Percentiles rank a stretch among this genome's conserved stretches.
Evolutionary conservation across 768 basidiomycete species (phyloP).

Genomic region (Tephrocybe rancida): DNA sequence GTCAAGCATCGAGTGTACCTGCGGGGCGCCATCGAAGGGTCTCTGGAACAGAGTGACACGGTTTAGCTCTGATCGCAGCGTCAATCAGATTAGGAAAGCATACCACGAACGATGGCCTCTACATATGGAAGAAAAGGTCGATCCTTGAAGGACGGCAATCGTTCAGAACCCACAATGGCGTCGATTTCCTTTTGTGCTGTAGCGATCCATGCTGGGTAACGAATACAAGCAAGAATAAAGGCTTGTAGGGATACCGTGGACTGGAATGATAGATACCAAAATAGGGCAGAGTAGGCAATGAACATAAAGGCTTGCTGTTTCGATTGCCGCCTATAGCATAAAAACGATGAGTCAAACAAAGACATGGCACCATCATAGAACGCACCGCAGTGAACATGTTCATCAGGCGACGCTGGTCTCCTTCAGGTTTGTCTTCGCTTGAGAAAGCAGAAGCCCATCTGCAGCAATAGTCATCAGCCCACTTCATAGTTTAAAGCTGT

Average conservation of each 20-base stretch:
- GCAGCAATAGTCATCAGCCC: not conserved
- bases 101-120: conserved; percentile 27
- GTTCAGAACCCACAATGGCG: conserved; percentile 29
- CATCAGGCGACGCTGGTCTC: not conserved
- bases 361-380: not conserved
- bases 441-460: not conserved
- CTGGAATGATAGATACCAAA: conserved; percentile 10
- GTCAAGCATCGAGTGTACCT: not conserved
- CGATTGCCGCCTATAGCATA: not conserved
- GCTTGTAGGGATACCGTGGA: conserved; percentile 26
- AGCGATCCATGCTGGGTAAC: conserved; percentile 32
- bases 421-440: not conserved
- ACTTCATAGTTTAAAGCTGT: not conserved
- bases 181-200: conserved; percentile 44
- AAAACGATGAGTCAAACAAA: not conserved
- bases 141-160: conserved; percentile 36
- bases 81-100: not conserved
- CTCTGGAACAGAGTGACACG: not conserved
- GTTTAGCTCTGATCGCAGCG: not conserved
- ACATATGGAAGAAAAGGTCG: conserved; percentile 34
- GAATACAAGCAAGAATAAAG: conserved; percentile 39
- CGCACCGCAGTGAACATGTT: not conserved
- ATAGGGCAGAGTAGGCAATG: not conserved
- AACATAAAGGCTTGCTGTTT: not conserved
- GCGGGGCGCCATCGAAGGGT: not conserved